Evolutionary conservation across 805 yeast genomes (phyloP), one percentile per base, ranked within the genome.

Genomic region (Torulaspora indica): DNA sequence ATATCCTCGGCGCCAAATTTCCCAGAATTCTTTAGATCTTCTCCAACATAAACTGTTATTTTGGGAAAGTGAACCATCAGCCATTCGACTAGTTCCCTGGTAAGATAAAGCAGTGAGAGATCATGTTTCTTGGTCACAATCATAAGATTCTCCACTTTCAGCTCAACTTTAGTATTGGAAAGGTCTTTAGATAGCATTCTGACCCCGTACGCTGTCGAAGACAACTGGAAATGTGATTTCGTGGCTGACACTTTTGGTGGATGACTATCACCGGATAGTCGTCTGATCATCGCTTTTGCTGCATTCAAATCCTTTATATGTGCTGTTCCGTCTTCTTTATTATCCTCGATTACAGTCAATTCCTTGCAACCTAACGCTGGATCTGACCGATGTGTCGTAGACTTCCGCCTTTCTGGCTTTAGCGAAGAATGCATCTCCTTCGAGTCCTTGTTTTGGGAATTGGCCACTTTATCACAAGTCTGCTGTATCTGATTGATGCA

Each of bases 41-140:
- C 70, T 58, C 91, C 96, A 8, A 91, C 95, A 60, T 81, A 85
- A 1, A 90, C 82, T 1, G 63, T 69, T 7, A 76, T 53, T 22
- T 61, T 64, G 2, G 65, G 63, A 48, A 63, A 68, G 8, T 58
- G 58, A 14, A 60, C 54, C 31, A 88, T 61, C 23, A 88, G 63
- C 91, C 93, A 89, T 55, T 79, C 87, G 1, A 87, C 81, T 52
- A 89, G 70, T 56, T 85, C 93, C 45, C 91, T 72, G 0, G 96
- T 85, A 36, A 87, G 68, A 56, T 78, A 81, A 5, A 85, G 79
- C 41, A 89, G 67, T 5, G 88, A 80, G 54, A 84, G 81, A 60
- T 89, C 96, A 43, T 95, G 73, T 1, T 95, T 93, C 63, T 88
- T 88, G n/a, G 96, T 88, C 14, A 89, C 89, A 10, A 88, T 78